phyloP scores from a whole-genome alignment of 495 filamentous ascomycete species.

The Bombardia bombarda region DNA sequence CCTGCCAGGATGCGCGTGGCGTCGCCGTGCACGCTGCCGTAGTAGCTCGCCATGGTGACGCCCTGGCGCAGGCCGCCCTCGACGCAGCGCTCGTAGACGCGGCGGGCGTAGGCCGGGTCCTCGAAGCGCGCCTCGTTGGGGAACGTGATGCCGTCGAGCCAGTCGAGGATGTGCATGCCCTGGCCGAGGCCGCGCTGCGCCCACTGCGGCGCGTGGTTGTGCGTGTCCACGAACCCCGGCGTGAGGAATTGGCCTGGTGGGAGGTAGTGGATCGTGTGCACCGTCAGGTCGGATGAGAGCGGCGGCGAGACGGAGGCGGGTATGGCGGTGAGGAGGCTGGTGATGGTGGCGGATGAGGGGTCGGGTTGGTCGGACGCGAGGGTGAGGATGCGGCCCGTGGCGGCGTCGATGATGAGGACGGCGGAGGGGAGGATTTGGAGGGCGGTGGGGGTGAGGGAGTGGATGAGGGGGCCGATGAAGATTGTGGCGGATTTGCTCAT shows the following conservation, averaged over 20 bases:
- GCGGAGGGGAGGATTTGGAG: conserved; percentile 44
- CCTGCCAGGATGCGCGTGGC: conserved; percentile 54
- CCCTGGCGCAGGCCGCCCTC: conserved; percentile 52
- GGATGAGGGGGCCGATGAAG: conserved; percentile 48
- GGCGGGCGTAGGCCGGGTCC: conserved; percentile 44
- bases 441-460: conserved; percentile 30
- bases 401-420: conserved; percentile 34
- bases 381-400: too few relatives aligned
- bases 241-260: conserved; percentile 45
- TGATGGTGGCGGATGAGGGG: conserved; percentile 39
- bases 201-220: conserved; percentile 61
- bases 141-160: conserved; percentile 55
- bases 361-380: too few relatives aligned
- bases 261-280: conserved; percentile 23
- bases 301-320: conserved; percentile 7
- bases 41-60: conserved; percentile 60
- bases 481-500: too few relatives aligned
- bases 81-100: conserved; percentile 46
- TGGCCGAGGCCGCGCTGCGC: conserved; percentile 52
- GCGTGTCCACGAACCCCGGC: conserved; percentile 57
- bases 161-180: conserved; percentile 50
- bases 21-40: conserved; percentile 49
- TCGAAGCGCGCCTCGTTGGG: conserved; percentile 51
- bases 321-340: conserved; percentile 13
- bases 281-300: not conserved